Evolutionary conservation across 2,329 filamentous ascomycete species (phyloP).

Genomic region (Sarocladium kiliense): DNA sequence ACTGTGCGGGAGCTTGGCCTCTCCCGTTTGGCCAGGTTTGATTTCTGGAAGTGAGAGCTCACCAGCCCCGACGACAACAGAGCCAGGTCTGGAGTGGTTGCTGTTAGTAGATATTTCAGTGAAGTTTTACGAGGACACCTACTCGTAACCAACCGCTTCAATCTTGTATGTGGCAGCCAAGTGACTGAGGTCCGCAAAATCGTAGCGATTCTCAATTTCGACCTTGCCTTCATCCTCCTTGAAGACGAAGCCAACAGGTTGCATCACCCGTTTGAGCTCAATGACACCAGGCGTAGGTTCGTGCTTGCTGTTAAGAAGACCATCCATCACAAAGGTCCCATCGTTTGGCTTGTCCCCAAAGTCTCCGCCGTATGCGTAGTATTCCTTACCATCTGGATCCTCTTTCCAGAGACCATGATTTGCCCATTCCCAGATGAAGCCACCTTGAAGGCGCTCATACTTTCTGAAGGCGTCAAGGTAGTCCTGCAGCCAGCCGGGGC

Average conservation of each 20-base stretch:
- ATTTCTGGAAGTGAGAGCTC: neutral
- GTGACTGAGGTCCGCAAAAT: constrained; percentile 41
- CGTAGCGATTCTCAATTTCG: constrained; percentile 40
- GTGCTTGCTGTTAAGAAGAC: constrained; percentile 49
- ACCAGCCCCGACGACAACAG: neutral
- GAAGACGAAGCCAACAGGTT: constrained; percentile 40
- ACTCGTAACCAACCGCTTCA: constrained; percentile 36
- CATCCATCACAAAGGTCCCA: constrained; percentile 58
- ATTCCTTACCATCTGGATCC: constrained; percentile 29
- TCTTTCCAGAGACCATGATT: constrained; percentile 44
- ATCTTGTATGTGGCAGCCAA: constrained; percentile 38
- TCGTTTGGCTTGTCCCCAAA: constrained; percentile 59
- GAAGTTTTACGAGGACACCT: constrained; percentile 17
- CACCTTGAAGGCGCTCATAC: constrained; percentile 58
- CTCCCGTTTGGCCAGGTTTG: neutral
- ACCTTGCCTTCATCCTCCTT: constrained; percentile 26
- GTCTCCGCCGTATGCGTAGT: constrained; percentile 57
- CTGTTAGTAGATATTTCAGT: neutral
- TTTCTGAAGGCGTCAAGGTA: constrained; percentile 60
- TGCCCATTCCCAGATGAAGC: constrained; percentile 63
- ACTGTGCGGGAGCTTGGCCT: neutral
- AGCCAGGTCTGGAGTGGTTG: neutral
- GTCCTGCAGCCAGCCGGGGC: constrained; percentile 63
- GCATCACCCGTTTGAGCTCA: constrained; percentile 53
- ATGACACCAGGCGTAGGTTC: constrained; percentile 49